phyloP scores from a whole-genome alignment of 2,329 filamentous ascomycete genomes.

The Ramularia collo-cygni region DNA sequence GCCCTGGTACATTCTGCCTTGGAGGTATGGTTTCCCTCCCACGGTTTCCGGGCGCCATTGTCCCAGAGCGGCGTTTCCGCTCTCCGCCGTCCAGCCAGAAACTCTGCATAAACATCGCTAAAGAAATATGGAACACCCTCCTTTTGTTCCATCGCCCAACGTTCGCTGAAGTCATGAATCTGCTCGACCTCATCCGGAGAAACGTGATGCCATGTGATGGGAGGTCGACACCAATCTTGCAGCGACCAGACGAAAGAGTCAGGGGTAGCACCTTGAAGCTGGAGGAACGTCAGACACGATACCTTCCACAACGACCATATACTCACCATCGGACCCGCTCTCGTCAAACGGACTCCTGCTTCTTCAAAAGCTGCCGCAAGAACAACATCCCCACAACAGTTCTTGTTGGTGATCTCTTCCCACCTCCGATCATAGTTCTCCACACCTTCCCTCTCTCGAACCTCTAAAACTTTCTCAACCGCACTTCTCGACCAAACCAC shows the following conservation, averaged over 20 bases:
- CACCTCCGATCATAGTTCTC: slow-evolving; percentile 15
- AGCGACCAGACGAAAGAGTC: slow-evolving; percentile 11
- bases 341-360: slow-evolving; percentile 17
- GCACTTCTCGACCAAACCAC: slow-evolving; percentile 21
- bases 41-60: too few relatives aligned
- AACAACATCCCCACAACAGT: slow-evolving; percentile 23
- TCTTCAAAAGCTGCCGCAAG: slow-evolving; percentile 21
- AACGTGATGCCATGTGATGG: slow-evolving; percentile 23
- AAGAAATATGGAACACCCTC: too few relatives aligned
- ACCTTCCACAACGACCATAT: too few relatives aligned
- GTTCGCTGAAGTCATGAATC: slow-evolving; percentile 20
- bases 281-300: too few relatives aligned
- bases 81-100: too few relatives aligned
- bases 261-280: slow-evolving; percentile 1
- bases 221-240: slow-evolving; percentile 22
- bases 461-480: slow-evolving; percentile 11
- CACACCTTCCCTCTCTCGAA: not conserved
- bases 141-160: too few relatives aligned
- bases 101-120: too few relatives aligned
- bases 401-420: slow-evolving; percentile 16
- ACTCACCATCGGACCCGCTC: slow-evolving; percentile 20
- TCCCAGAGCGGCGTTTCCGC: too few relatives aligned
- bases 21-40: too few relatives aligned
- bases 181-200: not conserved
- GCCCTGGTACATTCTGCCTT: too few relatives aligned